Base-by-base conservation (phyloP, 306 rosid genomes). In the Prunus mongolica region DNA sequence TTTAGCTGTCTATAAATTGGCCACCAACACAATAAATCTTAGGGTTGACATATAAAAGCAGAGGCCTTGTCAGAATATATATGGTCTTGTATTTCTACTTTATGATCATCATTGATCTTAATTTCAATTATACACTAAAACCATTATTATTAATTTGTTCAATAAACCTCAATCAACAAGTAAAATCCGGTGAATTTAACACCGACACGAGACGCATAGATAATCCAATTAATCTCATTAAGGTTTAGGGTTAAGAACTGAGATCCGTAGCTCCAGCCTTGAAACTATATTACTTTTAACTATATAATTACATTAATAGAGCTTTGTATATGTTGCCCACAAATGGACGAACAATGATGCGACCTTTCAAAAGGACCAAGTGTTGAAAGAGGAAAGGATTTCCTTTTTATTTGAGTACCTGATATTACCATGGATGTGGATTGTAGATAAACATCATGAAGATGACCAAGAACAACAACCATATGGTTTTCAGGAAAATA, bases 1-100 rank as follows among this genome's bases (percentile, higher is more conserved):
- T 63, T 63, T 83, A 74, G 80, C 91, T 84, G 89, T 81, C 88
- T 76, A 75, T 76, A 75, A 88, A 82, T 45, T 83, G 91, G 78
- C 86, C 91, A 87, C 91, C 86, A 85, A 68, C 82, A 67, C 81
- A 82, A 78, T 76, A 25, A 44, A 16, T 86, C 79, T 81, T 76
- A 54, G 84, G 76, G 83, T 88, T 91, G 85, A 88, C 85, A 81
- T 84, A 82, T 78, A 84, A 82, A 69, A 83, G 74, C 76, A 85
- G 76, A 7, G 58, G 34, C 4, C 38, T 5, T 65, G 86, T 74
- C 87, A 80, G 85, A 69, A 69, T 22, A 38, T 22, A 38, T 8
- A 10, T 72, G 32, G 69, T 84, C 88, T 76, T 83, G 72, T 79
- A 71, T 70, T 78, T 70, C 74, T 70, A 25, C 73, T 50, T 32